phyloP scores from a whole-genome alignment of 148 eudicot species.

The Vaccinium macrocarpon region DNA sequence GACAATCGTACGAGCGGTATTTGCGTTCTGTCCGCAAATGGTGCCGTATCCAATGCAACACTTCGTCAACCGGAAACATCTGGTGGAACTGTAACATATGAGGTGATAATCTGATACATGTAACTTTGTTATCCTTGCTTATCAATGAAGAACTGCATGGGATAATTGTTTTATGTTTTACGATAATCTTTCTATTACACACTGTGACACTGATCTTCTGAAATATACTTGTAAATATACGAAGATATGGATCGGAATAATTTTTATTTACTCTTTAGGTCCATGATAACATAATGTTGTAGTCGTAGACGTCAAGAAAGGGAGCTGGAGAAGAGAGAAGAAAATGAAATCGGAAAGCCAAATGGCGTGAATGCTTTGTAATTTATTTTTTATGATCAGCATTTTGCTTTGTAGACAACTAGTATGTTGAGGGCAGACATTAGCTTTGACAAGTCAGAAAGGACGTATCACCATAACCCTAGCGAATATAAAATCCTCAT shows the following conservation, averaged over 20 bases:
- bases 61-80: constrained; percentile 23
- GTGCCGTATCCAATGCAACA: constrained; percentile 29
- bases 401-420: background rate
- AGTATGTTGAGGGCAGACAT: background rate
- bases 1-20: constrained; percentile 11
- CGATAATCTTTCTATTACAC: background rate
- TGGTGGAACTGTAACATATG: constrained; percentile 31
- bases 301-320: background rate
- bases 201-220: background rate
- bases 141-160: background rate
- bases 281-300: background rate
- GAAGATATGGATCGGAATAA: background rate
- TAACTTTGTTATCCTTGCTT: background rate
- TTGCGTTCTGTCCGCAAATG: constrained; percentile 27
- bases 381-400: background rate
- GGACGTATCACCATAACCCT: background rate
- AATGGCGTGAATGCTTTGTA: background rate
- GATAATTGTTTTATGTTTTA: background rate
- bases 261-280: background rate
- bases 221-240: background rate
- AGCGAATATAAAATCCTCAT: background rate
- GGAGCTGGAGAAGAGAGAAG: background rate
- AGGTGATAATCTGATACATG: constrained; percentile 15
- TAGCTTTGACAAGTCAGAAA: background rate
- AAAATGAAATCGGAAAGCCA: background rate